Evolutionary conservation across 2,329 filamentous ascomycete species (phyloP).

Genomic region (Venturia aucupariae): DNA sequence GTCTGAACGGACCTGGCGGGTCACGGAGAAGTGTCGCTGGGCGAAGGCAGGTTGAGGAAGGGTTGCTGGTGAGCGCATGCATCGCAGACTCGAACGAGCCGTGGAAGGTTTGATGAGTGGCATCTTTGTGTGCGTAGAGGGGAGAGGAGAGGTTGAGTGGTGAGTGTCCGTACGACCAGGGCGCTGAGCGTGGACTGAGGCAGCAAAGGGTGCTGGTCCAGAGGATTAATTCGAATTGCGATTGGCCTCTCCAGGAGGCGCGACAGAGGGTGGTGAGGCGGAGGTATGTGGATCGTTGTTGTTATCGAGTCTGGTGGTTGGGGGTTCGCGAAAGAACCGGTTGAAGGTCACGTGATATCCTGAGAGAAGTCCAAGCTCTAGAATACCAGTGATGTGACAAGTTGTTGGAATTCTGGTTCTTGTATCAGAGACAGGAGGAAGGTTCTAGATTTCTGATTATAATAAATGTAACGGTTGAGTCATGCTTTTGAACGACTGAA

Average conservation of each 20-base stretch:
- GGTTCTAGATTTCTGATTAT: too few relatives aligned
- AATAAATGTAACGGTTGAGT: too few relatives aligned
- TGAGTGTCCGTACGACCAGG: neutral
- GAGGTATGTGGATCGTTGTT: neutral
- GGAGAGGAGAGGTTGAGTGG: neutral
- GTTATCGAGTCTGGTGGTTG: neutral
- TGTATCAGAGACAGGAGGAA: too few relatives aligned
- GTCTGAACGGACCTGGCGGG: conserved; percentile 1
- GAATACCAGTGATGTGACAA: too few relatives aligned
- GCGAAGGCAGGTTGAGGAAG: neutral
- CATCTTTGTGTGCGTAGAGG: neutral
- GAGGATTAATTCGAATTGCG: neutral
- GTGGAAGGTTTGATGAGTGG: conserved; percentile 4
- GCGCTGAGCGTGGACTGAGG: neutral
- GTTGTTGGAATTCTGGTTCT: too few relatives aligned
- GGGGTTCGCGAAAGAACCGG: neutral
- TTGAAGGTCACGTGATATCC: neutral
- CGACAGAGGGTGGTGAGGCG: neutral
- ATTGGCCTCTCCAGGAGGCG: neutral
- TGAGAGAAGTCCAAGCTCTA: too few relatives aligned
- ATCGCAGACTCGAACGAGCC: conserved; percentile 1
- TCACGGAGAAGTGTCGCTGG: conserved; percentile 9
- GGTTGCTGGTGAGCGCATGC: neutral
- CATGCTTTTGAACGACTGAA: too few relatives aligned
- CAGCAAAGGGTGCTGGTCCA: neutral